Conservation (phyloP, 495 filamentous ascomycete species). For the Aspergillus heteromorphus region DNA sequence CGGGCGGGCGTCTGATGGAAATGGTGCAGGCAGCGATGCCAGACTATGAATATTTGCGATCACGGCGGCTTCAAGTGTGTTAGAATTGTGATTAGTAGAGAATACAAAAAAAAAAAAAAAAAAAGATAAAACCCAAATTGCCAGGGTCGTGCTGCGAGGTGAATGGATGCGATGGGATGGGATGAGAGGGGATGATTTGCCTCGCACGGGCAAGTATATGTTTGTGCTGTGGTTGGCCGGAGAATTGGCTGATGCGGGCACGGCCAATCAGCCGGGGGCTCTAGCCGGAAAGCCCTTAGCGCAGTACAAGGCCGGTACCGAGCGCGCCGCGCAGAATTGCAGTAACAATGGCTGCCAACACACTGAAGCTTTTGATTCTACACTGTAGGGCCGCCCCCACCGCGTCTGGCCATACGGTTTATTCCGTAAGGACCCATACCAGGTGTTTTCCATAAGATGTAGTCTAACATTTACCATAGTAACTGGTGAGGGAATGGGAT, state of each 20-base stretch:
- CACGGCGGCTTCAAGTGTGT: constrained; percentile 2
- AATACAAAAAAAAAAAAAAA: too few relatives aligned
- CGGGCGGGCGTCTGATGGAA: constrained; percentile 10
- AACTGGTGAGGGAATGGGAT: too few relatives aligned
- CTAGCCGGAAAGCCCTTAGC: constrained; percentile 1
- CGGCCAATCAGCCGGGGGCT: constrained; percentile 6
- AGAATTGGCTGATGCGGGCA: neutral
- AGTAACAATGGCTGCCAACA: neutral
- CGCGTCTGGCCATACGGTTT: neutral
- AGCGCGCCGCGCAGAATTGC: neutral
- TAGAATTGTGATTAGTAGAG: too few relatives aligned
- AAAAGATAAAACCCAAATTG: too few relatives aligned
- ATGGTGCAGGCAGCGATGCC: constrained; percentile 18
- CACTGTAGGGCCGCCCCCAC: neutral
- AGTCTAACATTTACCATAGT: neutral
- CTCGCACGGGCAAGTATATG: neutral
- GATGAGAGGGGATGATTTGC: neutral
- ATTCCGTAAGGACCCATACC: neutral
- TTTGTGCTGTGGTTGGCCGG: constrained; percentile 5
- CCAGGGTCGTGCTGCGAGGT: too few relatives aligned
- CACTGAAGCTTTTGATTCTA: neutral
- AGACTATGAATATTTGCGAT: constrained; percentile 8
- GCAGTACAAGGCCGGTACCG: constrained; percentile 6
- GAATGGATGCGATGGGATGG: neutral
- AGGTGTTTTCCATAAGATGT: too few relatives aligned